Evolutionary conservation across 2,329 filamentous ascomycete species (phyloP), one percentile per base, ranked within the genome.

Genomic region (Alternaria gansuensis): DNA sequence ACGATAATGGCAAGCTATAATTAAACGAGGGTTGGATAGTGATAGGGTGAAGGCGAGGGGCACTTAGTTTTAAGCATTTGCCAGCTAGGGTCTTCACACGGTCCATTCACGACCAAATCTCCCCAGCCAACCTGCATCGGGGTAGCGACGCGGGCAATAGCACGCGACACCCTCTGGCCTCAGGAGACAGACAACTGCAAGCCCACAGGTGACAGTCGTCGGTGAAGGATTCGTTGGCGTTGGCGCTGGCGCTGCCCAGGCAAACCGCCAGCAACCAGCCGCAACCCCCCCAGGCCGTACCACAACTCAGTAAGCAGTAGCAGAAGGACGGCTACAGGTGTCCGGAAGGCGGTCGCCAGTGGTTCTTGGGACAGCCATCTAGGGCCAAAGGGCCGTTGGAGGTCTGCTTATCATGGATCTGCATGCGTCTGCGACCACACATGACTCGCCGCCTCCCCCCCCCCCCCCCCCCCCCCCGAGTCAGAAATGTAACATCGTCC

Each of bases 131-230:
- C 54, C 62, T 64, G 52, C 34, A 64, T 62, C 17, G 40, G 59
- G 60, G 51, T 51, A 63, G 57, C 51, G 54, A 62, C 51, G 58
- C 57, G 56, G 57, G 57, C 59, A 56, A 43, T 58, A 64, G 70
- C 73, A 74, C 72, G 72, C 73, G 72, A 74, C 71, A 71, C 60
- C 51, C 60, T 58, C 57, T 61, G 64, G 54, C 36, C 28, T 43
- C 11, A 10, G 17, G 49, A 24, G 40, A 45, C 24, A 44, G 23
- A 24, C n/a, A 31, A 34, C 39, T 53, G 23, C 40, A 45, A 43
- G 51, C 51, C 39, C 51, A 31, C 51, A 45, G 26, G 40, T 53
- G 39, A 37, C 39, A 44, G 51, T 40, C 29, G 40, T 53, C 40
- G 51, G 44, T 23, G 21, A 23, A 41, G 26, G 40, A 45, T 26